Percentiles rank a stretch among this genome's conserved stretches.
Evolutionary conservation across 1,139 yeast species (phyloP).

Genomic region (Zygosaccharomyces pseudobailii): DNA sequence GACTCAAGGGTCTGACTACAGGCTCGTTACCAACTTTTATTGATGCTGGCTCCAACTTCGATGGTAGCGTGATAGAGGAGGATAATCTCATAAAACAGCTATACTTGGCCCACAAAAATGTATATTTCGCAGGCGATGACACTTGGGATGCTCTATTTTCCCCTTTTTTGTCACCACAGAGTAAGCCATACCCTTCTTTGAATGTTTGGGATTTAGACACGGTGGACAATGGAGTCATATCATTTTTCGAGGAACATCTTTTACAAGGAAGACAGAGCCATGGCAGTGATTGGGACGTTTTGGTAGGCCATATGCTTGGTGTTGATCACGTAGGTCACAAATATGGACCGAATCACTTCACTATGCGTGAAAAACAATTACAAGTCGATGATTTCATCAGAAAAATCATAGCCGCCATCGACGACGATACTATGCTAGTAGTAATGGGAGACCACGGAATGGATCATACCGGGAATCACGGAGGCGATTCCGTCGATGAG

Average conservation of each 20-base stretch:
- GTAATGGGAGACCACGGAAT: slow-evolving; percentile 97
- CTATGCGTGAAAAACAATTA: slow-evolving; percentile 72
- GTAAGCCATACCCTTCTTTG: slow-evolving; percentile 77
- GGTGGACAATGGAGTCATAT: slow-evolving; percentile 84
- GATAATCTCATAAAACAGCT: slow-evolving; percentile 85
- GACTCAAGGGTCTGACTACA: slow-evolving; percentile 90
- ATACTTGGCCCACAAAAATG: slow-evolving; percentile 47
- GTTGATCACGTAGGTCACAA: slow-evolving; percentile 98
- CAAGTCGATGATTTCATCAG: slow-evolving; percentile 70
- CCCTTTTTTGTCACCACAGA: slow-evolving; percentile 52
- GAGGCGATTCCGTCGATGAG: slow-evolving; percentile 89
- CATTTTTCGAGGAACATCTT: slow-evolving; percentile 41
- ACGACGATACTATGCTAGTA: slow-evolving; percentile 72
- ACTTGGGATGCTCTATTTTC: slow-evolving; percentile 88
- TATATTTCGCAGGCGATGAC: slow-evolving; percentile 92
- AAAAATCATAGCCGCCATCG: slow-evolving; percentile 51
- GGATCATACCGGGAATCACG: slow-evolving; percentile 95
- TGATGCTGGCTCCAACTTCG: slow-evolving; percentile 96
- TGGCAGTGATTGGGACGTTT: slow-evolving; percentile 63
- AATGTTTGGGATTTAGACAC: slow-evolving; percentile 95
- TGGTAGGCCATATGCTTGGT: slow-evolving; percentile 92
- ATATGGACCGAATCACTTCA: slow-evolving; percentile 82
- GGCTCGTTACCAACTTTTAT: slow-evolving; percentile 94
- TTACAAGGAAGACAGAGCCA: slow-evolving; percentile 39
- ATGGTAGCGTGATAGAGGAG: slow-evolving; percentile 86